Base-by-base conservation (phyloP, 352 stramenopile genomes). In the Phytophthora rubi region DNA sequence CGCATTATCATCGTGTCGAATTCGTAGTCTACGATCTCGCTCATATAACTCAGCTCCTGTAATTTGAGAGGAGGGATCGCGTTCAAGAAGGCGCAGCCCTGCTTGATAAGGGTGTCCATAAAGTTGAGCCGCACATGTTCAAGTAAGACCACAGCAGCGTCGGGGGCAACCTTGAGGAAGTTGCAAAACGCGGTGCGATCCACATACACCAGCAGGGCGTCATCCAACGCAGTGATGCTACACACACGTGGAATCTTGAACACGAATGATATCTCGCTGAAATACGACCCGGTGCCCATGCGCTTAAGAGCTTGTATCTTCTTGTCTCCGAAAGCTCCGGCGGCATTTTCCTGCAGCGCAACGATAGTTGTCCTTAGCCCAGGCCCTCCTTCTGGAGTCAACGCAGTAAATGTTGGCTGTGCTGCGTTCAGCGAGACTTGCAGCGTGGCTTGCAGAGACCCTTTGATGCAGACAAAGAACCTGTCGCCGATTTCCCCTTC, bases 381-480 rank as follows among this genome's bases (percentile, higher is more conserved):
- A 4, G 56, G 52, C 4, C 35, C 54, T 39, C n/a, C 16, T 6
- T 12, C 52, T 1, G 62, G 49, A 21, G 53, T 44, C 23, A 77
- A 39, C 0, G 73, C 33, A 16, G 60, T 54, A 67, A 82, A 83
- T 5, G 76, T 71, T 18, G 59, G 53, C 8, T 76, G 68, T 0
- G 60, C 61, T 5, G 62, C 60, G 45, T 82, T 83, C 3, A 81
- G 53, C 7, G 68, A 67, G 18, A 81, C 58, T 49, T 85, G 70
- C 4, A 87, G 66, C 0, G 81, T 85, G 0, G 81, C 83, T 44
- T 90, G 76, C 5, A 91, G 61, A 13, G 68, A 70, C 0, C 85
- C 85, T 47, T 81, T 79, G 45, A 93, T 85, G 56, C 82, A 93
- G 49, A 93, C 85, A 71, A 88, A 93, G 60, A 93, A 93, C 3